Conservation (phyloP, 352 stramenopile species). For the Globisporangium uncinulatum region DNA sequence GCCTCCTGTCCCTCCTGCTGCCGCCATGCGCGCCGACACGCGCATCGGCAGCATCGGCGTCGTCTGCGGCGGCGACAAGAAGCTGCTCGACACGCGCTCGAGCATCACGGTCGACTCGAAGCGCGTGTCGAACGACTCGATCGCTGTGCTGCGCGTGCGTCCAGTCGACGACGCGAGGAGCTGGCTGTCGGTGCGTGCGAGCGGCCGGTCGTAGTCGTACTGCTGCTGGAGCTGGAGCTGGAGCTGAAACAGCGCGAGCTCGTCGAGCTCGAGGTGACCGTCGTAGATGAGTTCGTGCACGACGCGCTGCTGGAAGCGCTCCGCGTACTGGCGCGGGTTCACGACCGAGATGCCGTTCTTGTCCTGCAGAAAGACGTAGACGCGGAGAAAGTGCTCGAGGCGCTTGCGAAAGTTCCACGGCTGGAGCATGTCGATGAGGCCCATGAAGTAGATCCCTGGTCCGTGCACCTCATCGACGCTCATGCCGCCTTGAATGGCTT, state of each 20-base stretch:
- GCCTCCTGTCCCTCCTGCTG: background rate
- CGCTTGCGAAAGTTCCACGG: constrained; percentile 92
- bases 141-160: constrained; percentile 38
- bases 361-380: constrained; percentile 69
- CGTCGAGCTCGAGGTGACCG: constrained; percentile 24
- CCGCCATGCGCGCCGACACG: constrained; percentile 11
- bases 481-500: constrained; percentile 52
- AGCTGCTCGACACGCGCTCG: constrained; percentile 15
- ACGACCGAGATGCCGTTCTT: constrained; percentile 67
- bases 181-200: constrained; percentile 10
- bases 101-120: constrained; percentile 18
- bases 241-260: constrained; percentile 27
- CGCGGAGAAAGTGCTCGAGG: constrained; percentile 79
- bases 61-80: constrained; percentile 8
- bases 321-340: constrained; percentile 63
- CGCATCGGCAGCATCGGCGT: constrained; percentile 10
- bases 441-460: constrained; percentile 92
- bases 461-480: constrained; percentile 83
- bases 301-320: constrained; percentile 73
- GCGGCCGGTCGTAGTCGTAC: background rate
- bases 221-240: constrained; percentile 22
- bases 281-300: constrained; percentile 75
- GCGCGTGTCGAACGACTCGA: constrained; percentile 42
- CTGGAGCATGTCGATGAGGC: constrained; percentile 94
- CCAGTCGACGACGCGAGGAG: constrained; percentile 40